These are phyloP conservation scores for Arachis stenosperma DNA, from an alignment of 306 rosid genomes.

Conservation along the genomic window DNA sequence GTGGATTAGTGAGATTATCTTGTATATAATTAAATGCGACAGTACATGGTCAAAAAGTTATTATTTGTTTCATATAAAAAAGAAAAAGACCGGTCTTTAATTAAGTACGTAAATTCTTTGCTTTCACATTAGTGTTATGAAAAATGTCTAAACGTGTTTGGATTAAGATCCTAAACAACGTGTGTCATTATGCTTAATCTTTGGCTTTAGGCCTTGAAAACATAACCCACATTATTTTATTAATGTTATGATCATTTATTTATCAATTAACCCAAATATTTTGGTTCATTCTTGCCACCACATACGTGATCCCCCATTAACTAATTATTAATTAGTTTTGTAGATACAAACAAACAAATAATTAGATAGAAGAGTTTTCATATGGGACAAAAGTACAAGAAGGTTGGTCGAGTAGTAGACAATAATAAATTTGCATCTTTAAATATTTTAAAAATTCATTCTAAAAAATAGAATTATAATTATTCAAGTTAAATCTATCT, in stretches of 20 bases:
- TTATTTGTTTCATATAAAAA: conserved; percentile 42
- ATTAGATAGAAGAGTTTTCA: conserved; percentile 11
- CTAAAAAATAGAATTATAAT: no score
- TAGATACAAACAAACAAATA: conserved; percentile 11
- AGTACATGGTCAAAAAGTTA: conserved; percentile 56
- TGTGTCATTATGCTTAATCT: conserved; percentile 40
- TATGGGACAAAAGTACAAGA: no score
- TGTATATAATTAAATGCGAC: neutral
- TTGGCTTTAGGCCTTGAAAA: conserved; percentile 37
- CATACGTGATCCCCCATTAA: conserved; percentile 14
- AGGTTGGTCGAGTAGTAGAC: no score
- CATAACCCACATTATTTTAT: conserved; percentile 16
- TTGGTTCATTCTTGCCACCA: neutral
- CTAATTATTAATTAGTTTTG: conserved; percentile 8
- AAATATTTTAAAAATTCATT: no score
- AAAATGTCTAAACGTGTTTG: conserved; percentile 35
- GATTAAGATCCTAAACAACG: conserved; percentile 31
- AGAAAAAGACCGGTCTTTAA: neutral
- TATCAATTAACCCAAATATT: neutral
- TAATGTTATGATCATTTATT: neutral
- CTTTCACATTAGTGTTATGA: conserved; percentile 31
- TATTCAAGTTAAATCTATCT: no score
- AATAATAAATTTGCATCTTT: no score
- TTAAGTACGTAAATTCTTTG: conserved; percentile 23
- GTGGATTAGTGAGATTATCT: neutral